phyloP scores from a whole-genome alignment of 164 flowering plant genomes.

The Protea cynaroides region DNA sequence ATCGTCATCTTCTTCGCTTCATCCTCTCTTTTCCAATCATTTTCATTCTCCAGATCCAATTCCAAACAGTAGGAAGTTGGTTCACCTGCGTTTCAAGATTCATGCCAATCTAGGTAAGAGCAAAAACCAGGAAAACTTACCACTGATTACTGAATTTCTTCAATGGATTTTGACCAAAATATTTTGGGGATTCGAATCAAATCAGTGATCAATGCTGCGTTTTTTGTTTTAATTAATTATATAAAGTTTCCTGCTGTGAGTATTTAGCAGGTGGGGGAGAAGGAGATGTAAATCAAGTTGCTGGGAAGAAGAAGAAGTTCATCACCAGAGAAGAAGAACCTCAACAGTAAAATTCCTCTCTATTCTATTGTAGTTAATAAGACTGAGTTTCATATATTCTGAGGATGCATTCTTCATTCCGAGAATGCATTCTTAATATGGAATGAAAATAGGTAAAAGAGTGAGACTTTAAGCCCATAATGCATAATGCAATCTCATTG shows the following conservation, averaged over 20 bases:
- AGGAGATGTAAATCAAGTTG: slow-evolving; percentile 49
- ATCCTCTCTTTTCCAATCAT: neutral
- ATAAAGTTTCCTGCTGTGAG: neutral
- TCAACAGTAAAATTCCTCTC: slow-evolving; percentile 85
- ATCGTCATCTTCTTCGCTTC: neutral
- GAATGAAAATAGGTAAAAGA: too few relatives aligned
- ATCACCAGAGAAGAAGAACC: slow-evolving; percentile 95
- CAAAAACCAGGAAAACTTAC: too few relatives aligned
- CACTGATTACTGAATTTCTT: too few relatives aligned
- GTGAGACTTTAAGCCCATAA: too few relatives aligned
- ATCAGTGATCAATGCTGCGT: too few relatives aligned
- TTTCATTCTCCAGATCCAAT: neutral
- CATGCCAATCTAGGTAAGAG: neutral
- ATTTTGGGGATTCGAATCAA: too few relatives aligned
- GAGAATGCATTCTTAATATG: slow-evolving; percentile 6
- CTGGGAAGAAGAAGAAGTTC: slow-evolving; percentile 58
- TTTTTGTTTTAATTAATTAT: neutral
- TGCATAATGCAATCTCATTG: too few relatives aligned
- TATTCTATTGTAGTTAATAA: too few relatives aligned
- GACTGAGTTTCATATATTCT: too few relatives aligned
- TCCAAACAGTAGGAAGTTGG: neutral
- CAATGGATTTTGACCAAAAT: too few relatives aligned
- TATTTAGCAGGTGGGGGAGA: slow-evolving; percentile 54
- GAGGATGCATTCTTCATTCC: too few relatives aligned
- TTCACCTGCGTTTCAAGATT: neutral